Conservation (phyloP, 140 eudicot genomes). For the Erigeron philadelphicus region DNA sequence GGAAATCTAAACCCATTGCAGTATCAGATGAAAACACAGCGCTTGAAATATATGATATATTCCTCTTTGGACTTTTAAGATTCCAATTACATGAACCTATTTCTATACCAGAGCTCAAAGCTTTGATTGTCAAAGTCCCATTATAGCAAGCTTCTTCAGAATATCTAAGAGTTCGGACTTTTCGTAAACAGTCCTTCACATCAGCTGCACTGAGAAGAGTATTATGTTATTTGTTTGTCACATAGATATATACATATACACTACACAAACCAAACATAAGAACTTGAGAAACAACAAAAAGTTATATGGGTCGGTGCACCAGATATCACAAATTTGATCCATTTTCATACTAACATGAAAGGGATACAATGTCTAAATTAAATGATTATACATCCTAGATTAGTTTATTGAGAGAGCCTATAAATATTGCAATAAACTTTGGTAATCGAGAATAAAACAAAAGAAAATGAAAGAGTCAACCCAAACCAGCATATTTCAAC, state of each 20-base stretch:
- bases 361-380: too few relatives aligned
- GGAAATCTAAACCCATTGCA: slow-evolving; percentile 61
- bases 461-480: too few relatives aligned
- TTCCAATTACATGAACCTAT: slow-evolving; percentile 86
- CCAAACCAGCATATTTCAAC: too few relatives aligned
- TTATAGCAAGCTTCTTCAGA: slow-evolving; percentile 75
- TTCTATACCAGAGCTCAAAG: slow-evolving; percentile 85
- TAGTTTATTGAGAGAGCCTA: too few relatives aligned
- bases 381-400: background rate
- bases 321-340: too few relatives aligned
- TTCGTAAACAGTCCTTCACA: slow-evolving; percentile 64
- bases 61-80: slow-evolving; percentile 49
- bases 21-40: slow-evolving; percentile 44
- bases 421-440: too few relatives aligned
- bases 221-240: slow-evolving; percentile 30
- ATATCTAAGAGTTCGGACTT: slow-evolving; percentile 58
- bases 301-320: too few relatives aligned
- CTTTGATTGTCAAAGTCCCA: slow-evolving; percentile 56
- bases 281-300: background rate
- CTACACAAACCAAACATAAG: background rate
- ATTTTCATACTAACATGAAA: too few relatives aligned
- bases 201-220: slow-evolving; percentile 77
- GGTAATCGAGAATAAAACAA: too few relatives aligned
- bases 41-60: slow-evolving; percentile 46
- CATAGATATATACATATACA: background rate